phyloP scores from a whole-genome alignment of 2,329 filamentous ascomycete species.

The Periconia macrospinosa region DNA sequence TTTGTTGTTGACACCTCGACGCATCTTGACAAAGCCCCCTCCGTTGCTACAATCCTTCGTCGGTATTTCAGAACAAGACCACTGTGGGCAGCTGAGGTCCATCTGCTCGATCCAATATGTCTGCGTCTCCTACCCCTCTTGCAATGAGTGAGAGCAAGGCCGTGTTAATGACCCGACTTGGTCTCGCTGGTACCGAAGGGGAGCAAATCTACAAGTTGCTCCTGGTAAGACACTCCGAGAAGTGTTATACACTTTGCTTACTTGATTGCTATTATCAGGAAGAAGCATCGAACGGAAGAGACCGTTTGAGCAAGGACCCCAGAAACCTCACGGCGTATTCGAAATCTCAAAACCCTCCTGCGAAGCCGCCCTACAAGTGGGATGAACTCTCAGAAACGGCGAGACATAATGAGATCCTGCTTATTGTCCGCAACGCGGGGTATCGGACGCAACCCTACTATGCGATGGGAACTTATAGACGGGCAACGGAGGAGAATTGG shows the following conservation, averaged over 20 bases:
- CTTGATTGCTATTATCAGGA: conserved; percentile 31
- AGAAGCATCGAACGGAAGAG: conserved; percentile 47
- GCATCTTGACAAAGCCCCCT: neutral
- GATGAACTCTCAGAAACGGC: conserved; percentile 53
- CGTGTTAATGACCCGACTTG: conserved; percentile 47
- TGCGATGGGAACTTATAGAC: conserved; percentile 45
- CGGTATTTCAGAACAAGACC: neutral
- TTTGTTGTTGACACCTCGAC: neutral
- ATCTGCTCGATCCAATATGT: conserved; percentile 1
- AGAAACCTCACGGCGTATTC: conserved; percentile 45
- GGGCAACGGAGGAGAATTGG: conserved; percentile 51
- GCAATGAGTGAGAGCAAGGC: conserved; percentile 51
- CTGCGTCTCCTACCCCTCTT: conserved; percentile 28
- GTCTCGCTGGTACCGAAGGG: conserved; percentile 28
- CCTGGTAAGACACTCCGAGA: conserved; percentile 30
- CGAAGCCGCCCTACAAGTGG: conserved; percentile 47
- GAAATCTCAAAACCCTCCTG: conserved; percentile 27
- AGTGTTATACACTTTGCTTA: conserved; percentile 8
- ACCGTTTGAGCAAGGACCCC: conserved; percentile 44
- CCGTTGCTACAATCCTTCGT: neutral
- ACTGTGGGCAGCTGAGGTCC: neutral
- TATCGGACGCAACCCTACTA: conserved; percentile 45
- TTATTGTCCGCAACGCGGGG: conserved; percentile 45
- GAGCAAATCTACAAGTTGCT: conserved; percentile 48
- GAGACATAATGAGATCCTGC: conserved; percentile 48